Base-by-base conservation (phyloP, 345 rosid genomes). In the Gossypioides kirkii region DNA sequence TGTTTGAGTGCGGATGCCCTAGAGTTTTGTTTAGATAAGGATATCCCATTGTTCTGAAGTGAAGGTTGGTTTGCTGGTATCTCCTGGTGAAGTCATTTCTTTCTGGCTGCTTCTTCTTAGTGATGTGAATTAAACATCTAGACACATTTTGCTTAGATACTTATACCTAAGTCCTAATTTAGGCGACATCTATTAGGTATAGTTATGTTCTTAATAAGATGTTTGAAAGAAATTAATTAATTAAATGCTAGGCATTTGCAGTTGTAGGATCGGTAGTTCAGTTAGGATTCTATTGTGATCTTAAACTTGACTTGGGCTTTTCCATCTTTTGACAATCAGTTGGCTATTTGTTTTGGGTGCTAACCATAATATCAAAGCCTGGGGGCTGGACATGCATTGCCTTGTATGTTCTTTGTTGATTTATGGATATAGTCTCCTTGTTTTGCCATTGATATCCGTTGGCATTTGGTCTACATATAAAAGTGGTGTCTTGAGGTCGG, bases 41-140 rank as follows among this genome's bases (percentile, higher is more conserved):
- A 62, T 38, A 62, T 10, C 68, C 49, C 41, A 47, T 38, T 62
- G 49, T 70, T 77, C 62, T 38, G 67, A 62, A 38, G 8, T 20
- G 18, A 43, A 22, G 28, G 32, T 20, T 64, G 20, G 43, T 65
- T 20, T 20, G 17, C n/a, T 20, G 9, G 26, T 18, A 42, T 12
- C n/a, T 20, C 17, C 4, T 64, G 18, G 50, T 42, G 49, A 41
- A 65, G 18, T 3, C 32, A 22, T 22, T 8, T 42, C 11, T 38
- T 41, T 5, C 38, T 32, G 38, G 38, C 38, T 32, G 0, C 38
- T 32, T 5, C 7, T 32, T 32, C 38, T 32, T 5, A 32, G 38
- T 32, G 38, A 32, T 5, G 38, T 5, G 7, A 32, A 32, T 32
- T 32, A 32, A 32, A 32, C 38, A 32, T 32, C 38, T 32, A 32